Conservation (phyloP, 1,284 basidiomycete species). For the Tranzscheliella williamsii region DNA sequence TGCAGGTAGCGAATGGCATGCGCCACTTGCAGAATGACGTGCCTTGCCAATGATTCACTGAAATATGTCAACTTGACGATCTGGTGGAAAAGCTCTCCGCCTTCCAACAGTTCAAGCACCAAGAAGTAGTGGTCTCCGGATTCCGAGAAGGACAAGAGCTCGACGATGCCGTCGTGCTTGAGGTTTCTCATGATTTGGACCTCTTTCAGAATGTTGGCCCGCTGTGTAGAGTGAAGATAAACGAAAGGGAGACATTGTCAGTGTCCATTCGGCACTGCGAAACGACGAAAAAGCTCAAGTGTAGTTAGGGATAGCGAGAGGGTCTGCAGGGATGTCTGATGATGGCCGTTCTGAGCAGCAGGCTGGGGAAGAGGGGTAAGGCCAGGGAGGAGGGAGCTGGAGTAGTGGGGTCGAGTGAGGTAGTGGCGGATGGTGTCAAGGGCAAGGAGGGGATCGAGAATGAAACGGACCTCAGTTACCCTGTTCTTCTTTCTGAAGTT, state of each 20-base stretch:
- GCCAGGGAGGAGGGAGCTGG: too few relatives aligned
- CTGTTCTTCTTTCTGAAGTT: slow-evolving; percentile 58
- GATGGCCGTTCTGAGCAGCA: too few relatives aligned
- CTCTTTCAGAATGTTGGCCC: slow-evolving; percentile 98
- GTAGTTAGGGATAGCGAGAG: too few relatives aligned
- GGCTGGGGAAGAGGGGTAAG: too few relatives aligned
- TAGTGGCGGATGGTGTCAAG: too few relatives aligned
- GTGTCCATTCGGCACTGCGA: too few relatives aligned
- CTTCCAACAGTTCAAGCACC: slow-evolving; percentile 77
- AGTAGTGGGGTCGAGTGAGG: too few relatives aligned
- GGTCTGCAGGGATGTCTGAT: too few relatives aligned
- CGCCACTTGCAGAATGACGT: slow-evolving; percentile 96
- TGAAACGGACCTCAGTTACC: slow-evolving; percentile 55
- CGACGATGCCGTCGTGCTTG: slow-evolving; percentile 85
- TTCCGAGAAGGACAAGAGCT: slow-evolving; percentile 67
- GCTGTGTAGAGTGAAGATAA: slow-evolving; percentile 66
- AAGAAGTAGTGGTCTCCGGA: slow-evolving; percentile 92
- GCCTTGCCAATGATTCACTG: slow-evolving; percentile 73
- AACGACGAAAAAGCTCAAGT: too few relatives aligned
- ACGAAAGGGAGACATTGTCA: slow-evolving; percentile 32
- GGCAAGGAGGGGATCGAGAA: too few relatives aligned
- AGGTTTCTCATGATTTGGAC: slow-evolving; percentile 99
- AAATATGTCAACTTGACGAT: slow-evolving; percentile 99
- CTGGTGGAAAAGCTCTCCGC: slow-evolving; percentile 98
- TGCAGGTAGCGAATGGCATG: slow-evolving; percentile 93